A percentile compares a stretch with the other conserved stretches of the same genome.
These are phyloP conservation scores for Puccinia triticina DNA, from an alignment of 1,284 basidiomycete species.

Conservation along the genomic window DNA sequence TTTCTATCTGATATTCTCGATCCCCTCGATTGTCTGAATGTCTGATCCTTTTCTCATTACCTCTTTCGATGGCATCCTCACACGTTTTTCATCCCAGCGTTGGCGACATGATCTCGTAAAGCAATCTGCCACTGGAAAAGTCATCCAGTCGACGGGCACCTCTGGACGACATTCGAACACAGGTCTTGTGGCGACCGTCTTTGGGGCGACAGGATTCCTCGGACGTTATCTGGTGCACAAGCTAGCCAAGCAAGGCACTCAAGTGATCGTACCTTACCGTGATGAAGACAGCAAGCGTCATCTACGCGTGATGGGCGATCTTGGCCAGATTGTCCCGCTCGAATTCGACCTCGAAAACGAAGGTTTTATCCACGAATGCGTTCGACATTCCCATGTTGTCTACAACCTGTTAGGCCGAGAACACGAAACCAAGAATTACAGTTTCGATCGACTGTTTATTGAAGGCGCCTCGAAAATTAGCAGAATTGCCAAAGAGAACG, in stretches of 20 bases:
- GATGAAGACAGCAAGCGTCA: slow-evolving; percentile 82
- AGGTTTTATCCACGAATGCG: slow-evolving; percentile 86
- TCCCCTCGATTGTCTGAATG: background rate
- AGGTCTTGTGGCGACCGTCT: slow-evolving; percentile 91
- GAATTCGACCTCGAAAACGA: slow-evolving; percentile 92
- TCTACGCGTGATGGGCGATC: slow-evolving; percentile 89
- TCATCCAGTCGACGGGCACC: slow-evolving; percentile 57
- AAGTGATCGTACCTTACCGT: slow-evolving; percentile 92
- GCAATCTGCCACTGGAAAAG: slow-evolving; percentile 51
- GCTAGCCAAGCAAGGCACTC: slow-evolving; percentile 85
- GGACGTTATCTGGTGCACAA: slow-evolving; percentile 92
- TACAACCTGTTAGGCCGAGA: slow-evolving; percentile 89
- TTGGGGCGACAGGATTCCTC: slow-evolving; percentile 93
- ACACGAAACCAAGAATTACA: slow-evolving; percentile 90
- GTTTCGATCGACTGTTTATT: slow-evolving; percentile 76
- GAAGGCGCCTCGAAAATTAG: slow-evolving; percentile 64
- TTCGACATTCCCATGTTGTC: slow-evolving; percentile 95
- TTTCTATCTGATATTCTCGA: background rate
- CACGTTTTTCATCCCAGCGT: slow-evolving; percentile 21
- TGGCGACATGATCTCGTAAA: slow-evolving; percentile 53
- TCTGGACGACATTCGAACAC: slow-evolving; percentile 78
- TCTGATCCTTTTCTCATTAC: background rate
- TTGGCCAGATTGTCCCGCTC: slow-evolving; percentile 95
- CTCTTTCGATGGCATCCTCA: background rate
- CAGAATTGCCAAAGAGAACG: slow-evolving; percentile 73